Evolutionary conservation across 768 basidiomycete genomes (phyloP).

Genomic region (Mycena polygramma): DNA sequence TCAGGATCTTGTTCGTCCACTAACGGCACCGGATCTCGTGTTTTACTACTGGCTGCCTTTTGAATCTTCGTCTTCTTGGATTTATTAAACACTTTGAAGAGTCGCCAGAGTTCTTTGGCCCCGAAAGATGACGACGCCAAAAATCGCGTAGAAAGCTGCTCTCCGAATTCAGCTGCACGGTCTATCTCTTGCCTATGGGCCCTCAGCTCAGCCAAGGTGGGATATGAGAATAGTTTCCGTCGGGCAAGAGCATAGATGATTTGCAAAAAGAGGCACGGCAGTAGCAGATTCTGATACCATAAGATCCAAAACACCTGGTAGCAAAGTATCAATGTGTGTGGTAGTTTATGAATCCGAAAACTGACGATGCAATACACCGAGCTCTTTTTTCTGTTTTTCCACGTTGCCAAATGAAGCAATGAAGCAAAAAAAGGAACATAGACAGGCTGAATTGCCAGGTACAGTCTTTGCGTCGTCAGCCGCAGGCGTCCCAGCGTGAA

Average conservation of each 20-base stretch:
- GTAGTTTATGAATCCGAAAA: background rate
- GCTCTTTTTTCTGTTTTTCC: slow-evolving; percentile 66
- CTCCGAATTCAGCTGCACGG: slow-evolving; percentile 66
- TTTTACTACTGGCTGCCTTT: slow-evolving; percentile 38
- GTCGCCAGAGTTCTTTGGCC: slow-evolving; percentile 65
- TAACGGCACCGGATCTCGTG: slow-evolving; percentile 19
- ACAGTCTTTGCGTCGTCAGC: slow-evolving; percentile 66
- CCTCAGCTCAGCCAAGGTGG: slow-evolving; percentile 66
- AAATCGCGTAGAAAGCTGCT: slow-evolving; percentile 61
- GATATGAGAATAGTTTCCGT: slow-evolving; percentile 65
- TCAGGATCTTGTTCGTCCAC: slow-evolving; percentile 10
- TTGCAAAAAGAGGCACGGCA: slow-evolving; percentile 63
- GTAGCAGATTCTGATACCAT: slow-evolving; percentile 71
- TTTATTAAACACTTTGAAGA: slow-evolving; percentile 60
- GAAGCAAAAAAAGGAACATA: slow-evolving; percentile 61
- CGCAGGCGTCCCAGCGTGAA: slow-evolving; percentile 70
- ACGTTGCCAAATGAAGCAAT: slow-evolving; percentile 62
- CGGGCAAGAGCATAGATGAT: slow-evolving; percentile 63
- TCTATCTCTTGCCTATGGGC: slow-evolving; percentile 63
- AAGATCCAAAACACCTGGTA: slow-evolving; percentile 71
- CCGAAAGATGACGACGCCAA: slow-evolving; percentile 60
- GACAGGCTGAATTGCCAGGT: slow-evolving; percentile 63
- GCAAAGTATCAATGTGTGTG: background rate
- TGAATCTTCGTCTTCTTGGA: slow-evolving; percentile 51
- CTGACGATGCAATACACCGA: slow-evolving; percentile 60